These are phyloP conservation scores for Sparassis latifolia DNA, from an alignment of 1,284 basidiomycete genomes.

Conservation along the genomic window DNA sequence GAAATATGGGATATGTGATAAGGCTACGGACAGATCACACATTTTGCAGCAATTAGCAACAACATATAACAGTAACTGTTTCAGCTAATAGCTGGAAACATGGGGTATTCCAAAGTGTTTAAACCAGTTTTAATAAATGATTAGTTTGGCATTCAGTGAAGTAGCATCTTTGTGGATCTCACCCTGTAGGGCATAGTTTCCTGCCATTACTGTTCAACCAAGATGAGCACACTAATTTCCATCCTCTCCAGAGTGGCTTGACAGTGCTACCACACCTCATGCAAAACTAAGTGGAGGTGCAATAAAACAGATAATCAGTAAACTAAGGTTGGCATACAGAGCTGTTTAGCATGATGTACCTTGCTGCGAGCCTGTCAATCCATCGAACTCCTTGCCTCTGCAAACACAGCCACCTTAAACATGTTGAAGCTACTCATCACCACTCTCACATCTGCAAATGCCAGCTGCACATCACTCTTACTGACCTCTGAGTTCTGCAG, in stretches of 20 bases:
- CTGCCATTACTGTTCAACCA: conserved; percentile 57
- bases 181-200: conserved; percentile 67
- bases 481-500: conserved; percentile 35
- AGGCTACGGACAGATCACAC: too few species aligned
- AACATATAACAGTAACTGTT: too few species aligned
- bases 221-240: conserved; percentile 84
- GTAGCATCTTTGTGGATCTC: too few species aligned
- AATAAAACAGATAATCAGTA: not conserved
- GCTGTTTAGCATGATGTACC: conserved; percentile 29
- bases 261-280: conserved; percentile 78
- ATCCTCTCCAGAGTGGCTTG: conserved; percentile 92
- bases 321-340: not conserved
- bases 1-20: too few species aligned
- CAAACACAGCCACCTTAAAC: conserved; percentile 69
- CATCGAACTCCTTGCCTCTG: conserved; percentile 70
- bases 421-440: conserved; percentile 48
- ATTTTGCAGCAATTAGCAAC: too few species aligned
- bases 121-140: too few species aligned
- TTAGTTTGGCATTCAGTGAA: too few species aligned
- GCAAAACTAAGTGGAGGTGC: conserved; percentile 88
- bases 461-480: conserved; percentile 33
- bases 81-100: too few species aligned
- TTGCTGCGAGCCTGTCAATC: conserved; percentile 90
- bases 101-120: too few species aligned
- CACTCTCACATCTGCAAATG: conserved; percentile 66